A percentile compares a stretch with the other conserved stretches of the same genome.
phyloP scores from a whole-genome alignment of 1,284 basidiomycete species.

The Malassezia yamatoensis region DNA sequence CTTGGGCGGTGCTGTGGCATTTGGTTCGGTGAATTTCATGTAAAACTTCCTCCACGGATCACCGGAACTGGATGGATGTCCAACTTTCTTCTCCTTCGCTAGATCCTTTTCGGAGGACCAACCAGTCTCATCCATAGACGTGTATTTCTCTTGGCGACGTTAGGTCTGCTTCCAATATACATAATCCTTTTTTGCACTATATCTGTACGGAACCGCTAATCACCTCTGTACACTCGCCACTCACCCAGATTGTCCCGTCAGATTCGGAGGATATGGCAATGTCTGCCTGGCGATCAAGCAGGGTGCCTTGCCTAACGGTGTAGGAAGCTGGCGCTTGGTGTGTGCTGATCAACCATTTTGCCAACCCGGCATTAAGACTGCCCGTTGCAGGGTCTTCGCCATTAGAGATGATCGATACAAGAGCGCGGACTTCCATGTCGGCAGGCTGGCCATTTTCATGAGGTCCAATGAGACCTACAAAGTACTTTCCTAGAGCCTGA shows the following conservation, averaged over 20 bases:
- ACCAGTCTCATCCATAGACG: no score
- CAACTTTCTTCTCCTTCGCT: not conserved
- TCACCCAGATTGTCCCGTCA: conserved; percentile 1
- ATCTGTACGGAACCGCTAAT: not conserved
- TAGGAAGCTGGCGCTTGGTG: not conserved
- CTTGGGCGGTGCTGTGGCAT: not conserved
- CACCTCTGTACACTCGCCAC: not conserved
- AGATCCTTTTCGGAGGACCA: not conserved
- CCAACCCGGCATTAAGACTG: conserved; percentile 33
- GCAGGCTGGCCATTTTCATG: conserved; percentile 15
- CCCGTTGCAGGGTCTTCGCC: conserved; percentile 38
- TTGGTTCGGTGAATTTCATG: not conserved
- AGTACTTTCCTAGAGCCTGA: conserved; percentile 13
- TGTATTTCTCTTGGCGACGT: not conserved
- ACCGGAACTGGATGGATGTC: no score
- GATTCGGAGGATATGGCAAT: not conserved
- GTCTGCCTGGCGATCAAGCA: not conserved
- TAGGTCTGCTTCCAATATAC: not conserved
- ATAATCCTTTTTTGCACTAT: not conserved
- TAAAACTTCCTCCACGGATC: not conserved
- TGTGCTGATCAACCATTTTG: conserved; percentile 21
- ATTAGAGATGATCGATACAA: conserved; percentile 14
- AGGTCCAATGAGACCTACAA: conserved; percentile 28
- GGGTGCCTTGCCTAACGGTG: conserved; percentile 7
- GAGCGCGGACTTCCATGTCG: conserved; percentile 26